Percentiles rank a stretch among this genome's conserved stretches.
These are phyloP conservation scores for Fraxinus americana DNA, from an alignment of 257 asterid genomes.

Conservation along the genomic window DNA sequence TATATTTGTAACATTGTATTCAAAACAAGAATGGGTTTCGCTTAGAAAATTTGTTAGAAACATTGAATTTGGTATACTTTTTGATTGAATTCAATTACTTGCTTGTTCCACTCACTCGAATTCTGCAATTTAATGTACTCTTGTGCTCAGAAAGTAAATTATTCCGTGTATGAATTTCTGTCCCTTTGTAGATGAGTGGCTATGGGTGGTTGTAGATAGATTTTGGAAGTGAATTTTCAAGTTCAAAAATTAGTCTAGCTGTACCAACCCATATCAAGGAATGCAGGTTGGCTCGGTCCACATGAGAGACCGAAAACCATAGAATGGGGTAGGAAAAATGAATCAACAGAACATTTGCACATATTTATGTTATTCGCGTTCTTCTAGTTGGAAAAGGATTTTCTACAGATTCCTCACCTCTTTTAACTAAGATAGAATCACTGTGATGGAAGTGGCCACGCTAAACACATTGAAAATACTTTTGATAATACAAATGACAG, in stretches of 20 bases:
- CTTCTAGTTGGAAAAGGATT: too few relatives aligned
- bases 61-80: background rate
- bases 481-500: too few relatives aligned
- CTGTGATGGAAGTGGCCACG: too few relatives aligned
- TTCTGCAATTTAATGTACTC: background rate
- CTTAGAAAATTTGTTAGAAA: background rate
- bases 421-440: too few relatives aligned
- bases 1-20: background rate
- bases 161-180: background rate
- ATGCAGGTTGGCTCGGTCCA: background rate
- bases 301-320: background rate
- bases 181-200: background rate
- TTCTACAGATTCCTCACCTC: too few relatives aligned
- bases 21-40: background rate
- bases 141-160: background rate
- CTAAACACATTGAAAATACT: too few relatives aligned
- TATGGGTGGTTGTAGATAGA: background rate
- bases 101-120: background rate
- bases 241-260: background rate
- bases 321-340: background rate
- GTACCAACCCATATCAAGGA: background rate
- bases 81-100: background rate
- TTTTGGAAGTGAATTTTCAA: background rate
- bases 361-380: background rate
- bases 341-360: background rate